Evolutionary conservation across 164 flowering plant species (phyloP).

Genomic region (Tinospora cordifolia): DNA sequence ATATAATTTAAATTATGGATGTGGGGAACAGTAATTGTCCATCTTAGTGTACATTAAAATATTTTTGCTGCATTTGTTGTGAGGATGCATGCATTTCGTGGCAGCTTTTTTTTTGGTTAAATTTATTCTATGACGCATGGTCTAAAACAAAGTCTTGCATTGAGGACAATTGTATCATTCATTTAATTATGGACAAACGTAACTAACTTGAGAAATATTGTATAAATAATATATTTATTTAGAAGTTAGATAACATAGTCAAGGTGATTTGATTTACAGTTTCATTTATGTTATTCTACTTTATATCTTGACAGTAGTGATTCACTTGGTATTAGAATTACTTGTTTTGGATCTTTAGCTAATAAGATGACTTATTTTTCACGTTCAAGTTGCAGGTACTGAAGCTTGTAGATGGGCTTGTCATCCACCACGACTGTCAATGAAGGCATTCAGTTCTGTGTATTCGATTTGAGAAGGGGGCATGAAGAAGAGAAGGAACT

Average conservation of each 20-base stretch:
- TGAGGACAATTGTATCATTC: background rate
- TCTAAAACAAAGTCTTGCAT: background rate
- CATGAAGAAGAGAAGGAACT: constrained; percentile 87
- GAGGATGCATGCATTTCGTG: background rate
- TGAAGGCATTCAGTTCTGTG: constrained; percentile 53
- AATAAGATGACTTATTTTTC: background rate
- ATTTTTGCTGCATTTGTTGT: background rate
- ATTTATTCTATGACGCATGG: background rate
- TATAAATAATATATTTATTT: background rate
- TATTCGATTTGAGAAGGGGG: constrained; percentile 84
- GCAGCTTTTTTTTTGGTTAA: background rate
- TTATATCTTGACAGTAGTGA: background rate
- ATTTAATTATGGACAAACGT: too few species aligned
- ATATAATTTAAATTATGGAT: background rate
- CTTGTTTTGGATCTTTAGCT: background rate
- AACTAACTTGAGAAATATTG: background rate
- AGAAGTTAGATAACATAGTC: background rate
- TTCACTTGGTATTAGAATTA: background rate
- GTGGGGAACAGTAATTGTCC: background rate
- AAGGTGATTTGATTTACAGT: background rate
- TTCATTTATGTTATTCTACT: background rate
- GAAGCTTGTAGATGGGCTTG: constrained; percentile 43
- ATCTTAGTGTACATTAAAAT: background rate
- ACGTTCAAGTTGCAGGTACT: constrained; percentile 4
- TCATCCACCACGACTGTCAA: constrained; percentile 35